Base-by-base conservation (phyloP, 768 basidiomycete genomes). In the Crepidotus variabilis region DNA sequence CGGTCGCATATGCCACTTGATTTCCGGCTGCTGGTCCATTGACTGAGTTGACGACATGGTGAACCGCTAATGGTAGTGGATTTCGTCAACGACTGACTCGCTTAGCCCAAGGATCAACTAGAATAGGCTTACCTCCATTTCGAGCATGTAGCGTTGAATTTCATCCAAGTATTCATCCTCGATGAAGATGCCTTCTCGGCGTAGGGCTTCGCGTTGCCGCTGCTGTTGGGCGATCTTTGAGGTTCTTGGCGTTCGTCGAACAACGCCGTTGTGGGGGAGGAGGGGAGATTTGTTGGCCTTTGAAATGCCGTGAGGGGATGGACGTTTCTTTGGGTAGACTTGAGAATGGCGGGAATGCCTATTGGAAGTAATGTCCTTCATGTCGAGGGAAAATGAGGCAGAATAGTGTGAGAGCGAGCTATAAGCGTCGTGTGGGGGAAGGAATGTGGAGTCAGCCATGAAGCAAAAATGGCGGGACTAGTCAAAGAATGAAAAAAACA, bases 21-120 rank as follows among this genome's bases (percentile, higher is more conserved):
- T 94, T 73, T 99, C 97, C 33, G 97, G 96, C 69, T 99, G 97
- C 75, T 95, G 93, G 71, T 99, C 97, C 92, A 99, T 99, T 51
- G 94, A 93, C 61, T 94, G 83, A 35, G 88, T 85, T n/a, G 89
- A 94, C 24, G 90, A 90, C 83, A 92, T 89, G 35, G 96, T 98
- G 65, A 71, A 84, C 56, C 80, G 82, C 94, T 95, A 59, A 39
- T 57, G 33, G 50, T 59, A 33, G 51, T 46, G 20, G 24, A 6
- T 24, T 43, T 43, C 39, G 51, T 52, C 58, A 57, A 58, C 60
- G 54, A 63, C 47, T 58, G 61, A 54, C 67, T 36, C 50, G 50
- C 51, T 51, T n/a, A 56, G 54, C 47, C 56, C 14, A 54, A 63
- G 56, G 60, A 52, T 21, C 61, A 28, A 22, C 33, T 7, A 52